These are phyloP conservation scores for Scedosporium aurantiacum DNA, from an alignment of 2,329 filamentous ascomycete species.

Conservation along the genomic window DNA sequence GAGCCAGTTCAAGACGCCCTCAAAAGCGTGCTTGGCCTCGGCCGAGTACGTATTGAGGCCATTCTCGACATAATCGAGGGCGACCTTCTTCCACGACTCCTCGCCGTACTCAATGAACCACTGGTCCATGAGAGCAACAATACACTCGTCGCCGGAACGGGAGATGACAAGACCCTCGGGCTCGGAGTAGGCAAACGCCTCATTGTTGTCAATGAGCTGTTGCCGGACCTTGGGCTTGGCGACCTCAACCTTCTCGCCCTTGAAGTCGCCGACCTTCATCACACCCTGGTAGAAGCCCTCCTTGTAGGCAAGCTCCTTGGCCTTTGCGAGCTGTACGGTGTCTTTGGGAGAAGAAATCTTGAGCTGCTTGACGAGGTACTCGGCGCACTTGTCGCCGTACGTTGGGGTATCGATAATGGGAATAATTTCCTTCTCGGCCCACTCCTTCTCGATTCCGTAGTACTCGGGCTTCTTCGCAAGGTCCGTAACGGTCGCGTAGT, in stretches of 20 bases:
- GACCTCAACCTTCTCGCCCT: conserved; percentile 73
- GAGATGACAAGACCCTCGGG: conserved; percentile 84
- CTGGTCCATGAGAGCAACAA: conserved; percentile 86
- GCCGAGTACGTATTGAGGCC: conserved; percentile 68
- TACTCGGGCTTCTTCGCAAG: conserved; percentile 91
- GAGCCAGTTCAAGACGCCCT: conserved; percentile 81
- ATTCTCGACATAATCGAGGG: conserved; percentile 61
- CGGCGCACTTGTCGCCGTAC: conserved; percentile 77
- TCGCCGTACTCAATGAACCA: conserved; percentile 98
- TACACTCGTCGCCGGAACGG: conserved; percentile 83
- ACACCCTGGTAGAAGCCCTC: conserved; percentile 94
- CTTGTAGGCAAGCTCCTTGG: conserved; percentile 94
- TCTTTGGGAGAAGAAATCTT: conserved; percentile 98
- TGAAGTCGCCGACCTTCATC: conserved; percentile 79
- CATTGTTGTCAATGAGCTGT: conserved; percentile 61
- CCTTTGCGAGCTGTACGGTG: conserved; percentile 73
- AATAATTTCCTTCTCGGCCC: conserved; percentile 81
- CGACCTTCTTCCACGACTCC: conserved; percentile 71
- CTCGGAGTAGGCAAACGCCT: conserved; percentile 88
- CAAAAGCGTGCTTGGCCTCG: conserved; percentile 70
- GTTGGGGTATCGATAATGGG: conserved; percentile 83
- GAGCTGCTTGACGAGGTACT: conserved; percentile 74
- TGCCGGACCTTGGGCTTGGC: conserved; percentile 79
- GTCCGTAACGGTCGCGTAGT: conserved; percentile 81
- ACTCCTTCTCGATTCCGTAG: conserved; percentile 93